Evolutionary conservation across 129 eudicot species (phyloP), one percentile per base, ranked within the genome.

Genomic region (Pittosporum tobira): DNA sequence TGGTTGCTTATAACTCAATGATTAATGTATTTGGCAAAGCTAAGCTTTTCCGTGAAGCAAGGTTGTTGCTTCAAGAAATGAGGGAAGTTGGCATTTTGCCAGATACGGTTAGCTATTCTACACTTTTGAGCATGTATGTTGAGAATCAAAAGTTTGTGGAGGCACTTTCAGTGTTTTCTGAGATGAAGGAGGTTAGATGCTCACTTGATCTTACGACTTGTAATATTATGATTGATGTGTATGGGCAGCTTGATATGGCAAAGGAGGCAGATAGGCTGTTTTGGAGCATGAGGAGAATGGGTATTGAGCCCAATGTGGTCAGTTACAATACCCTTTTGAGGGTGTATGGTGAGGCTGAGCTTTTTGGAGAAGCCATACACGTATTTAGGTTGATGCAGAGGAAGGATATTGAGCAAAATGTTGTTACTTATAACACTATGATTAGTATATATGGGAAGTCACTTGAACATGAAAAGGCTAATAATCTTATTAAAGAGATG

Each of bases 281-380:
- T 59, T 86, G 95, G 95, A 77, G 95, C 51, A 83, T 90, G 95
- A 80, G 94, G 69, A 80, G 78, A 49, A 68, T 80, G 69, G 87
- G 87, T 15, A 84, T 90, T 21, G 95, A 90, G 56, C 98, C 94
- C 0, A 90, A 80, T 75, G 98, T 90, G 37, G 84, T 90, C 24
- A 90, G 95, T 61, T 90, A 90, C 63, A 90, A 90, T 54, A 90
- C 98, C 10, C 81, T 90, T 21, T 76, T 90, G 75, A 75, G 84
- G 63, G 98, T 90, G 18, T 90, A 90, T 34, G 98, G 98, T 55
- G 89, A 86, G 61, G 95, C 95, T 3, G 98, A 86, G 80, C 95
- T 90, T 63, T 90, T 82, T 27, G 98, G 98, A 10, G 98, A 90
- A 67, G 98, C 98, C 27, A 86, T 90, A 62, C 95, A 90, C 78